Evolutionary conservation across 495 filamentous ascomycete genomes (phyloP), one percentile per base, ranked within the genome.

Genomic region (Aspergillus conjunctus): DNA sequence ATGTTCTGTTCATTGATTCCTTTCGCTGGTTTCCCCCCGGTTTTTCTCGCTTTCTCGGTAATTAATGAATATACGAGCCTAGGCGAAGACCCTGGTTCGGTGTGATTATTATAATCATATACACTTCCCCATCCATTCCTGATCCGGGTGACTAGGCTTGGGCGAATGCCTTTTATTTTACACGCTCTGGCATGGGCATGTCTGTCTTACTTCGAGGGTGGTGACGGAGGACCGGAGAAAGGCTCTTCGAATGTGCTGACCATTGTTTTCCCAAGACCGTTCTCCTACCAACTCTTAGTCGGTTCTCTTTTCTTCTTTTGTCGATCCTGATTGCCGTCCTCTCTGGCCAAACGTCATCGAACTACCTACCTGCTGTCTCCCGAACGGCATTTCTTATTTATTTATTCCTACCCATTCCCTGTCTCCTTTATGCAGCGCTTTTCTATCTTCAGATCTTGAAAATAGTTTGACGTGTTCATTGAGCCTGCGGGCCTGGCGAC

Each of bases 401-500:
- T 20, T 37, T 61, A 30, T 39, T 41, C 18, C 44, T 12, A 22
- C 46, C 14, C 30, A 26, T 30, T 46, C 58, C 15, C 46, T 26
- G 26, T 44, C 46, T 26, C 56, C n/a, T 63, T 54, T 17, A 60
- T 58, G 53, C 56, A 31, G 33, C 54, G 31, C 21, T 39, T 37
- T 20, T 34, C 46, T 51, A 14, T 18, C 22, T 11, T 45, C 37
- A 54, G 34, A 41, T 60, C 58, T 48, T 33, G 22, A 31, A 37
- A 10, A 53, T 3, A 22, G 26, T 12, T 50, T 31, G 22, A 32
- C 49, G 45, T 50, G 45, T 44, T 21, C 26, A 21, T 43, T 18
- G 26, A 18, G 49, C 59, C 59, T 44, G 37, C 31, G 56, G 66
- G 58, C 55, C 54, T 55, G 56, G 56, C 59, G 63, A 64, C 50